A percentile compares a stretch with the other conserved stretches of the same genome.
These are phyloP conservation scores for Pseudogymnoascus destructans DNA, from an alignment of 2,329 filamentous ascomycete species.

Conservation along the genomic window DNA sequence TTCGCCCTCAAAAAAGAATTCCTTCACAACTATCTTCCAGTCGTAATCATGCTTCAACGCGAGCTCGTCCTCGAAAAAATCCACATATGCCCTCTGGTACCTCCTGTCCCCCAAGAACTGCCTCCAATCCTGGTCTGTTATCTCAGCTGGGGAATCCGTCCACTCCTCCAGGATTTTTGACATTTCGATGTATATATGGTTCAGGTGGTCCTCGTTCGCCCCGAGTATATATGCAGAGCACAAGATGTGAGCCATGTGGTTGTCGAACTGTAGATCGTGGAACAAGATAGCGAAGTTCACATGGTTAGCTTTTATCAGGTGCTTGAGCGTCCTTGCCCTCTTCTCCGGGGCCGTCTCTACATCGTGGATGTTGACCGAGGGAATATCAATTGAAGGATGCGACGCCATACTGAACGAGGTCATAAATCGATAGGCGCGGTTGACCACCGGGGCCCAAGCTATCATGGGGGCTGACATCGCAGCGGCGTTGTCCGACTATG, in stretches of 20 bases:
- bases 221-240: slow-evolving; percentile 78
- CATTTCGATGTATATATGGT: slow-evolving; percentile 69
- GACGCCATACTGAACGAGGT: slow-evolving; percentile 21
- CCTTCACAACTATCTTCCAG: slow-evolving; percentile 64
- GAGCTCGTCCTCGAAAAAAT: slow-evolving; percentile 90
- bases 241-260: slow-evolving; percentile 72
- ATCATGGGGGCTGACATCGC: slow-evolving; percentile 31
- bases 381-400: slow-evolving; percentile 38
- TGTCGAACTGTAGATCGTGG: slow-evolving; percentile 61
- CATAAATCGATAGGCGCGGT: slow-evolving; percentile 27
- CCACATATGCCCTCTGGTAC: slow-evolving; percentile 82
- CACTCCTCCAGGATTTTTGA: slow-evolving; percentile 62
- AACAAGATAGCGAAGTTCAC: slow-evolving; percentile 77
- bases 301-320: slow-evolving; percentile 84
- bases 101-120: slow-evolving; percentile 65
- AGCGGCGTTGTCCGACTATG: background rate
- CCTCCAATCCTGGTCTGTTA: slow-evolving; percentile 73
- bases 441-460: slow-evolving; percentile 32
- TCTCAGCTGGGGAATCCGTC: slow-evolving; percentile 72
- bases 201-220: slow-evolving; percentile 57
- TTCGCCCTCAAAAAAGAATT: slow-evolving; percentile 63
- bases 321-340: slow-evolving; percentile 70
- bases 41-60: slow-evolving; percentile 60
- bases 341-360: slow-evolving; percentile 72
- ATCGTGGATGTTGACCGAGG: slow-evolving; percentile 60